Base-by-base conservation (phyloP, 2,329 filamentous ascomycete species). In the Fusarium globosum region DNA sequence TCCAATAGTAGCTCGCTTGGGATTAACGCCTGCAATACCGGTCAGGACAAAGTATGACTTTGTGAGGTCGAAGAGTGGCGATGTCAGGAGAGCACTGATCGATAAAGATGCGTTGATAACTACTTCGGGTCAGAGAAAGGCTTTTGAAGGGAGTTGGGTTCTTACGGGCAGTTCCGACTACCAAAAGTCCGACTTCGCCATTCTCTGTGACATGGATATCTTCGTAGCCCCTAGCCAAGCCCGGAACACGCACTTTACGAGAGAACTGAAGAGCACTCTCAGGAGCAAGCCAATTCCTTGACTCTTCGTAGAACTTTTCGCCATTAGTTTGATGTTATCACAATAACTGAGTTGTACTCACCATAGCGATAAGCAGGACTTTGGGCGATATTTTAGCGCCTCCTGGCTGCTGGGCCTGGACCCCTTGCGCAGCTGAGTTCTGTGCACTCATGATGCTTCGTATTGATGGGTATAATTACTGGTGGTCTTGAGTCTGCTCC, bases 41-140 rank as follows among this genome's bases (percentile, higher is more conserved):
- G 74, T 76, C 42, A 76, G 36, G 28, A 76, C 21, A 12, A 76
- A 76, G 38, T 76, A 76, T 2, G 73, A 72, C 38, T 56, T 74
- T 21, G 35, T 46, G 20, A 76, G 49, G 10, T 76, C 49, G 13
- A 76, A 76, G 6, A 66, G n/a, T 1, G 73, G 65, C 3, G 73
- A 76, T 2, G 69, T 43, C 1, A 72, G 12, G 1, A 76, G 62
- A 21, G 71, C 65, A 5, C 73, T 69, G 13, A 76, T 67, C 0
- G 73, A 76, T 1, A 69, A 30, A 9, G 68, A 62, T 3, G 73
- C 73, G 12, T 76, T 76, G 12, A 76, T 69, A 8, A 73, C 71
- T 73, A 2, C 2, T 14, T 1, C 1, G 0, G 2, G n/a, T 73
- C 8, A 73, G 42, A 10, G 2, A 8, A 1, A 8, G 20, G 4